phyloP scores from a whole-genome alignment of 768 basidiomycete genomes.

The Tricholoma saponaceum region DNA sequence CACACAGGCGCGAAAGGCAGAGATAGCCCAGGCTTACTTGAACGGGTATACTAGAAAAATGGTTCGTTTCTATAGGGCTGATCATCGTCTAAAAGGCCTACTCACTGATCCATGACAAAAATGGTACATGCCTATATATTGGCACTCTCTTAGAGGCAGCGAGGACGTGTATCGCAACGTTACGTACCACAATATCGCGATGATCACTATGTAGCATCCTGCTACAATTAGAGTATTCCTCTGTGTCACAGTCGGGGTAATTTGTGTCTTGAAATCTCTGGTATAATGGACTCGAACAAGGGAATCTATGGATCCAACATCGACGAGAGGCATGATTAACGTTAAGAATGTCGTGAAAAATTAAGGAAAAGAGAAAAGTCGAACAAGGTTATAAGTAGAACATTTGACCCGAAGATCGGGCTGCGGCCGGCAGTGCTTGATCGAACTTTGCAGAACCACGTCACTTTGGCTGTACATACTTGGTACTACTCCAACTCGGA shows the following conservation, averaged over 20 bases:
- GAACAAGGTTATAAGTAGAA: neutral
- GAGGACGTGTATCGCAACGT: neutral
- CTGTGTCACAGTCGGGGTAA: constrained; percentile 73
- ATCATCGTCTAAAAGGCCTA: constrained; percentile 12
- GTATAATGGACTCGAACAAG: constrained; percentile 20
- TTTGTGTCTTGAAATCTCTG: constrained; percentile 35
- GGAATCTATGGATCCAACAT: neutral
- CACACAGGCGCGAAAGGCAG: neutral
- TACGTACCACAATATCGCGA: constrained; percentile 76
- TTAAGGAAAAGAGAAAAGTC: neutral
- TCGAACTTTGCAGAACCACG: too few relatives aligned
- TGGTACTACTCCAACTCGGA: too few relatives aligned
- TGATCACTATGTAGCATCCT: constrained; percentile 66
- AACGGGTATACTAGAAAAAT: constrained; percentile 75
- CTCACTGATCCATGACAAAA: constrained; percentile 70
- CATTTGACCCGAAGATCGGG: too few relatives aligned
- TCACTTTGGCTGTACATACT: too few relatives aligned
- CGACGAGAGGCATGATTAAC: neutral
- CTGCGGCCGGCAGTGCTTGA: neutral
- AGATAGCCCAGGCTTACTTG: constrained; percentile 54
- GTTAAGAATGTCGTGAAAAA: neutral
- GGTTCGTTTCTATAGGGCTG: neutral
- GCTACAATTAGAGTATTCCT: constrained; percentile 76
- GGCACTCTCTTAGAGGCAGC: neutral
- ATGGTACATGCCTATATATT: constrained; percentile 66